Evolutionary conservation across 2,329 filamentous ascomycete genomes (phyloP), one percentile per base, ranked within the genome.

Genomic region (Lasiodiplodia theobromae): DNA sequence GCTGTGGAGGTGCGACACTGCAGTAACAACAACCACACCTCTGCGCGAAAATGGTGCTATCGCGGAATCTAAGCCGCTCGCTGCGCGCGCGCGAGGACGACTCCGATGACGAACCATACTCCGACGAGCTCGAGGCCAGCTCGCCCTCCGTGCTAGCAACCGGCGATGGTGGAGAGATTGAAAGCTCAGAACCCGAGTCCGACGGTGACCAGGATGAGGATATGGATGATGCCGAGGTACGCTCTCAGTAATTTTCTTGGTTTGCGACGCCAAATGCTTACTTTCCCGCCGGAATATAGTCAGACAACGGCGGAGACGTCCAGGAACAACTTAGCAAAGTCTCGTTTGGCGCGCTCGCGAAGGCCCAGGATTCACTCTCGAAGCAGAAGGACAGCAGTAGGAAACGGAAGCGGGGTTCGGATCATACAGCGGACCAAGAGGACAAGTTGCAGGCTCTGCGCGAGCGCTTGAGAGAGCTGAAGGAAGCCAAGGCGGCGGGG

Each of bases 321-420:
- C 76, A 83, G 60, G 77, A 81, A 16, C 77, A 81, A 40, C 79
- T 90, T 69, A 85, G 83, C 74, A 85, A 83, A 70, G 88, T 97
- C 72, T 96, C 94, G 28, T 97, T 98, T 75, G 94, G 94, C 71
- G 92, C 92, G n/a, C 85, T 97, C 51, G 93, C 92, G 71, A 92
- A 93, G 83, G 94, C 94, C 1, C 93, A 97, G 82, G 90, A 90
- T 49, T 87, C 89, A 0, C 81, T 97, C 38, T 72, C 80, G 80
- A 79, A 73, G 70, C 71, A 72, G 54, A 78, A 69, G 66, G 72
- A 73, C 12, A 76, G 69, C 65, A 71, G 69, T 51, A 74, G 77
- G 71, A 82, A 82, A 77, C 81, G 79, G 66, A 85, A 84, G 72
- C 77, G 82, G 58, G 79, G 77, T 21, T 74, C 78, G 16, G 76